Base-by-base conservation (phyloP, 1,139 yeast genomes). In the Pichia sp. region DNA sequence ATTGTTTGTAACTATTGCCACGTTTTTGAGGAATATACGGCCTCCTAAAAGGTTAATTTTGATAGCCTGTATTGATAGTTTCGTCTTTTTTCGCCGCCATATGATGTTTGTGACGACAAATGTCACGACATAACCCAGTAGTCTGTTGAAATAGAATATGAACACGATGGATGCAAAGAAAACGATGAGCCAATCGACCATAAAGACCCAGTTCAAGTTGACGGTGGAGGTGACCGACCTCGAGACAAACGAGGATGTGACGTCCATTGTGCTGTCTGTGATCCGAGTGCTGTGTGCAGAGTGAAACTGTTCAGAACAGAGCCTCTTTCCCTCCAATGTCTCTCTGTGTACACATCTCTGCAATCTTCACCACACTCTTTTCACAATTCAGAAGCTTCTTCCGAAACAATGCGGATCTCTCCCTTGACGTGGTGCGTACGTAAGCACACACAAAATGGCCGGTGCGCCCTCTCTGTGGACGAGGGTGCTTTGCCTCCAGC, bases 21-120 rank as follows among this genome's bases (percentile, higher is more conserved):
- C 62, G 61, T 90, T 89, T 58, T 84, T 86, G 60, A 90, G 79
- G 62, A 86, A 80, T 3, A 93, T 50, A 32, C 96, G 75, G 0
- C 98, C 98, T 2, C 91, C 96, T 1, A 93, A 67, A 6, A 86
- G 73, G 2, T 96, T 85, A 4, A 91, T 56, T 60, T 88, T 82
- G 24, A 90, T 58, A 0, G 96, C 78, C 56, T 89, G 93, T 1
- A 90, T 68, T 51, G 79, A 80, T 4, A 91, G 60, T 55, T 79
- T 77, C 7, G 84, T 70, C 42, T 75, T 75, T 58, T 67, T 68
- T 18, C 69, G 66, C 47, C 76, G 76, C 96, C 96, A 89, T n/a
- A 90, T 58, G 8, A 78, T 51, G 55, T 80, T 64, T 46, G 79
- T 75, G 27, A 85, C 58, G 0, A 75, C 27, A 10, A 67, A 63